Percentiles rank a stretch among this genome's conserved stretches.
Evolutionary conservation across 176 grass and related monocot species (phyloP).

Genomic region (Juncus inflexus): DNA sequence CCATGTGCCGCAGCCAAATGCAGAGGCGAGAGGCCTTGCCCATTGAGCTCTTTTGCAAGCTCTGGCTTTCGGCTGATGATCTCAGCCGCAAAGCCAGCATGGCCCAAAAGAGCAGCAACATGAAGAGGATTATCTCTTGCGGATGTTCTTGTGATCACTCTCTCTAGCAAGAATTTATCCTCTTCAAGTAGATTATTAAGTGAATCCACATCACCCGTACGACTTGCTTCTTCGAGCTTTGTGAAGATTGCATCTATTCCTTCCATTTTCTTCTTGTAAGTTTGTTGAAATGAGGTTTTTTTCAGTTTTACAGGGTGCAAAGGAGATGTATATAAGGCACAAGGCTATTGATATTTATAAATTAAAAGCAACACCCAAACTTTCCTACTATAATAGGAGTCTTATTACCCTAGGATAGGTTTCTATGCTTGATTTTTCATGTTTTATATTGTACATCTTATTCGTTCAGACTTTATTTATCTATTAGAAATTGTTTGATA

Average conservation of each 20-base stretch:
- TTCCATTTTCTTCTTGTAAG: background rate
- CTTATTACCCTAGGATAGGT: too few species aligned
- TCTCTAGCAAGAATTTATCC: conserved; percentile 21
- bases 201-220: conserved; percentile 11
- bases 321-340: too few species aligned
- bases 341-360: too few species aligned
- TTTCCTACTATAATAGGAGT: too few species aligned
- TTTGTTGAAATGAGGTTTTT: too few species aligned
- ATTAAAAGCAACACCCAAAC: too few species aligned
- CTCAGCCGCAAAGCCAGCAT: conserved; percentile 9
- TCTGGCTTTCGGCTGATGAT: background rate
- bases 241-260: background rate
- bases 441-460: too few species aligned
- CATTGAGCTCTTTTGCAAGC: conserved; percentile 1
- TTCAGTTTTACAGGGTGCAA: too few species aligned
- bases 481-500: too few species aligned
- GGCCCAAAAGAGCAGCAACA: conserved; percentile 12
- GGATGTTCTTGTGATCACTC: background rate
- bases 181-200: conserved; percentile 7
- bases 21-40: conserved; percentile 17
- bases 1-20: conserved; percentile 21
- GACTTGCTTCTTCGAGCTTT: conserved; percentile 12
- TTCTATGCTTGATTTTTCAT: too few species aligned
- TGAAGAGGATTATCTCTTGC: conserved; percentile 21
- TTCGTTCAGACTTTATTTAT: too few species aligned